Evolutionary conservation across 2,329 filamentous ascomycete genomes (phyloP).

Genomic region (Chaetothyriales sp.): DNA sequence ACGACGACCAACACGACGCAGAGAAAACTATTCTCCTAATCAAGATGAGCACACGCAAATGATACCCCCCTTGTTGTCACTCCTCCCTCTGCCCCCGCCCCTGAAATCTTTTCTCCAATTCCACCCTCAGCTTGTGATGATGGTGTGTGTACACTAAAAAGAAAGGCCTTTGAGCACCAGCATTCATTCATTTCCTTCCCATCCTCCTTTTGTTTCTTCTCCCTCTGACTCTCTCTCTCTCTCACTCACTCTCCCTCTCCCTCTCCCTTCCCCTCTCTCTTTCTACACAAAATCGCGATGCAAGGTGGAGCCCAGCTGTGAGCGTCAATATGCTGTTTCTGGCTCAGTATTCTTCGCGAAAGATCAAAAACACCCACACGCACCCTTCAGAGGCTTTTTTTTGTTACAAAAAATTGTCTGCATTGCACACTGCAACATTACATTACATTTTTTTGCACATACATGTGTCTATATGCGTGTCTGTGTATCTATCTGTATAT

Average conservation of each 20-base stretch:
- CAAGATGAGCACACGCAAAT: background rate
- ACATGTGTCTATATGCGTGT: too few species aligned
- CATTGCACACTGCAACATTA: background rate
- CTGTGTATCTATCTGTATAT: too few species aligned
- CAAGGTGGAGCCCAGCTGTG: slow-evolving; percentile 39
- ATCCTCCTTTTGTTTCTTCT: background rate
- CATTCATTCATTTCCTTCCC: background rate
- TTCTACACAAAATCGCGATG: slow-evolving; percentile 26
- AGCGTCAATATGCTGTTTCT: slow-evolving; percentile 36
- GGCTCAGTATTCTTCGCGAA: slow-evolving; percentile 39
- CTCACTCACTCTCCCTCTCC: background rate
- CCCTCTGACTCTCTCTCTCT: background rate
- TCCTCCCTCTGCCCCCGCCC: background rate
- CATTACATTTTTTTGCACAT: too few species aligned
- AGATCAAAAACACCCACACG: slow-evolving; percentile 25
- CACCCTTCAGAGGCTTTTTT: background rate
- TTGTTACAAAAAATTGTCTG: too few species aligned
- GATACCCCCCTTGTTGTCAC: background rate
- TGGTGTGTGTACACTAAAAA: too few species aligned
- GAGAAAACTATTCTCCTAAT: slow-evolving; percentile 8
- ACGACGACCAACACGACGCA: background rate
- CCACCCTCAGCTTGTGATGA: too few species aligned
- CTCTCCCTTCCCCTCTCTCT: background rate
- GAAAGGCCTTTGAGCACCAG: too few species aligned
- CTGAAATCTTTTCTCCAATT: background rate